Base-by-base conservation (phyloP, 2,329 filamentous ascomycete genomes). In the Ceratocystis destructans region DNA sequence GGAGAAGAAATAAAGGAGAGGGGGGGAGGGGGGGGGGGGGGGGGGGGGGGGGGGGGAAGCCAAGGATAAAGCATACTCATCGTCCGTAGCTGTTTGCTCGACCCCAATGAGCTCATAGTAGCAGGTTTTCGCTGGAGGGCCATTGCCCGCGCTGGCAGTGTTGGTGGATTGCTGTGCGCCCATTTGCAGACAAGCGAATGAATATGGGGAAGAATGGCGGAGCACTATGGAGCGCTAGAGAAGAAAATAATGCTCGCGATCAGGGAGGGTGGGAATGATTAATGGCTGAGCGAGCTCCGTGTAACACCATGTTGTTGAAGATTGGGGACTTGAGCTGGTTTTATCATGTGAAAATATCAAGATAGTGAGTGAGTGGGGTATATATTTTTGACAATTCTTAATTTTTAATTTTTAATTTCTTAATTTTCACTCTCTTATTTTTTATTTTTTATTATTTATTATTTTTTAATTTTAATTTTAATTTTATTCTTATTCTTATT, bases 101-200 rank as follows among this genome's bases (percentile, higher is more conserved):
- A 96, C 79, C 5, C 82, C 85, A 4, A 97, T 82, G 45, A 96
- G 80, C 71, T 94, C 88, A 76, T 97, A 97, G 76, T 93, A 93
- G 74, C 87, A 90, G 45, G 83, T 88, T 76, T 89, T 92, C 62
- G 75, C 87, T 62, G 73, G 69, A 6, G 70, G 65, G 45, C 70
- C 68, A 64, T 22, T 48, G 33, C 62, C 69, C 41, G 72, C 70
- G 67, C 73, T 69, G 31, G 75, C 74, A 46, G 74, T 74, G 62
- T 72, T 72, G 5, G 80, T 77, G 20, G 82, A 85, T 73, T 84
- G 82, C 67, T 82, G 78, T 55, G 79, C 81, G 63, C 82, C 82
- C 82, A 85, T 82, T 50, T 48, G 69, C 15, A 17, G 17, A n/a
- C 15, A n/a, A 20, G 7, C 65, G 65, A 10, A 22, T 37, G 46